phyloP scores from a whole-genome alignment of 176 grass and related monocot species.

The Triticum turgidum region DNA sequence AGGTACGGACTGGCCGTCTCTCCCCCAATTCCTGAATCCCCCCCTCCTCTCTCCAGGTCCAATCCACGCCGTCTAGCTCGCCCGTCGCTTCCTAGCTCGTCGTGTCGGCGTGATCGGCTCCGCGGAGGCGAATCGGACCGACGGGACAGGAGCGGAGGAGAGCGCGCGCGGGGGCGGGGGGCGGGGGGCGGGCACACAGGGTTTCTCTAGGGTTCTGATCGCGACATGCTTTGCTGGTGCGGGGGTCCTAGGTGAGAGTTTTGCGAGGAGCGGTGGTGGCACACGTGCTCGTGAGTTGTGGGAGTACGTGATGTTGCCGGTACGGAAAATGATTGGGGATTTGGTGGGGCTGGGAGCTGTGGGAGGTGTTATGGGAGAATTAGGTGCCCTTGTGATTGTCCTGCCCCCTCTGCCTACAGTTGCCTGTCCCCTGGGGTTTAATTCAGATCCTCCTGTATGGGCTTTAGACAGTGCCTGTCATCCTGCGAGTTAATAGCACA shows the following conservation, averaged over 20 bases:
- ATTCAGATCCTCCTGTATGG: conserved; percentile 2
- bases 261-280: neutral
- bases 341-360: conserved; percentile 19
- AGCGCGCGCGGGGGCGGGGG: neutral
- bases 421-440: conserved; percentile 20
- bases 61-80: neutral
- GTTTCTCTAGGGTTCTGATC: conserved; percentile 38
- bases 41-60: neutral
- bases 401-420: neutral
- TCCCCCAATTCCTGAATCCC: neutral
- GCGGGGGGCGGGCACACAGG: neutral
- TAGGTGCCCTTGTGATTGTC: conserved; percentile 20
- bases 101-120: neutral
- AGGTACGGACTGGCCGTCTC: conserved; percentile 9
- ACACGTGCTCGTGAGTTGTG: conserved; percentile 20
- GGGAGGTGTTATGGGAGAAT: conserved; percentile 1
- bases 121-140: neutral
- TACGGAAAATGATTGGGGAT: conserved; percentile 21
- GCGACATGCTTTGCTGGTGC: neutral
- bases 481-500: conserved; percentile 13
- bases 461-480: neutral
- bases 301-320: neutral
- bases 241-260: neutral
- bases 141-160: conserved; percentile 9
- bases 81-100: neutral